Conservation (phyloP, 441 rosid genomes). For the Corymbia citriodora region DNA sequence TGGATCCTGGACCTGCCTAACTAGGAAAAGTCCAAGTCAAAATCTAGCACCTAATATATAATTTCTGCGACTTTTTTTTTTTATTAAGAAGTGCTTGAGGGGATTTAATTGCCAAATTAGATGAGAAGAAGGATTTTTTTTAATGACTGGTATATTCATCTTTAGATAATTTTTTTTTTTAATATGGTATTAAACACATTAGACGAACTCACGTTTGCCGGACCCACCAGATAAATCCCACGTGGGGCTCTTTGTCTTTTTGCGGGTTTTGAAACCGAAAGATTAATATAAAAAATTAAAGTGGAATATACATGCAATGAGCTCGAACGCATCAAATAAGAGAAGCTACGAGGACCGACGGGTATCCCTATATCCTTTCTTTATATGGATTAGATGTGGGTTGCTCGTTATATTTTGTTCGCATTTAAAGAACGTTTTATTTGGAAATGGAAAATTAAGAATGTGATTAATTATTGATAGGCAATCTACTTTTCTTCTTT, state of each 20-base stretch:
- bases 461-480: background rate
- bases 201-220: background rate
- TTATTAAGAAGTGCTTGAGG: background rate
- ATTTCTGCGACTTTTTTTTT: too few relatives aligned
- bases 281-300: background rate
- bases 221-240: background rate
- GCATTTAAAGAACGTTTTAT: background rate
- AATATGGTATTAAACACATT: background rate
- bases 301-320: background rate
- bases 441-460: background rate
- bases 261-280: background rate
- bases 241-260: background rate
- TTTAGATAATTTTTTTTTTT: background rate
- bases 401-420: background rate
- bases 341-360: background rate
- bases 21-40: background rate
- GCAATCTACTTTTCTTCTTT: background rate
- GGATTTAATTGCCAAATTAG: background rate
- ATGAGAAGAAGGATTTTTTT: background rate
- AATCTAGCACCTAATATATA: background rate
- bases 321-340: background rate
- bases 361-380: background rate
- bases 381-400: background rate
- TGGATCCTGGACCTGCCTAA: background rate
- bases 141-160: background rate